These are phyloP conservation scores for grape (Vitis vinifera) DNA, from an alignment of 164 flowering plant species.

Conservation along the genomic window DNA sequence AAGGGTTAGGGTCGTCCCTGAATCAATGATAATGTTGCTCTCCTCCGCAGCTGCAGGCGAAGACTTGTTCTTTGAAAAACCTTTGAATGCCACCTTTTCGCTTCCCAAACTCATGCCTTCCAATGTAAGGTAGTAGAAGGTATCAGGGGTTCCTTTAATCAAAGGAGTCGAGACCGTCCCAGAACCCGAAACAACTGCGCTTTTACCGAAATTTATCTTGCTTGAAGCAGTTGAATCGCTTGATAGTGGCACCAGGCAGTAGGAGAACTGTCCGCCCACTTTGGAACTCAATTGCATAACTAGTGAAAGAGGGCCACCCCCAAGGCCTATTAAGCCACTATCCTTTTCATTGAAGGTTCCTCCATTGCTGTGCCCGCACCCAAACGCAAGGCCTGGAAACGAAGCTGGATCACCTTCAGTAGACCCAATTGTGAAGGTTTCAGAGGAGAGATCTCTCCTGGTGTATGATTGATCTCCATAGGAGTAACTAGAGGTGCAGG, in stretches of 20 bases:
- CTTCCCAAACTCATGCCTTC: conserved; percentile 44
- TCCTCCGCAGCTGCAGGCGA: background rate
- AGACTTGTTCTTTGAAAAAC: background rate
- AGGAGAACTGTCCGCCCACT: conserved; percentile 53
- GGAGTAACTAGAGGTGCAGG: conserved; percentile 3
- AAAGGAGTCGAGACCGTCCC: conserved; percentile 46
- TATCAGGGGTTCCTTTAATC: background rate
- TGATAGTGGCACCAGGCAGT: conserved; percentile 44
- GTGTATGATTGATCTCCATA: conserved; percentile 36
- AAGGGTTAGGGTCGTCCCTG: conserved; percentile 52
- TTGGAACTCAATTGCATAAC: conserved; percentile 30
- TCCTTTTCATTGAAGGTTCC: conserved; percentile 31
- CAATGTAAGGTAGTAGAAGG: conserved; percentile 46
- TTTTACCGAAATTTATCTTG: conserved; percentile 41
- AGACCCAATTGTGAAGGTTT: conserved; percentile 26
- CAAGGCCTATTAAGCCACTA: conserved; percentile 60
- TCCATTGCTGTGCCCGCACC: conserved; percentile 42
- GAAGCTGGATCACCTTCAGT: conserved; percentile 10
- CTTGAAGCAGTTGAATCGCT: background rate
- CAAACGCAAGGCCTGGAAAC: conserved; percentile 8
- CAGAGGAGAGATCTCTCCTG: conserved; percentile 20
- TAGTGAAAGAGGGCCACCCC: conserved; percentile 44
- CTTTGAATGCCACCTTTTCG: conserved; percentile 8
- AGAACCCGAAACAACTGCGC: conserved; percentile 28
- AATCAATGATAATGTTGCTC: conserved; percentile 63